These are phyloP conservation scores for Trypanosoma congolense DNA, from an alignment of 208 protist genomes.

Conservation along the genomic window DNA sequence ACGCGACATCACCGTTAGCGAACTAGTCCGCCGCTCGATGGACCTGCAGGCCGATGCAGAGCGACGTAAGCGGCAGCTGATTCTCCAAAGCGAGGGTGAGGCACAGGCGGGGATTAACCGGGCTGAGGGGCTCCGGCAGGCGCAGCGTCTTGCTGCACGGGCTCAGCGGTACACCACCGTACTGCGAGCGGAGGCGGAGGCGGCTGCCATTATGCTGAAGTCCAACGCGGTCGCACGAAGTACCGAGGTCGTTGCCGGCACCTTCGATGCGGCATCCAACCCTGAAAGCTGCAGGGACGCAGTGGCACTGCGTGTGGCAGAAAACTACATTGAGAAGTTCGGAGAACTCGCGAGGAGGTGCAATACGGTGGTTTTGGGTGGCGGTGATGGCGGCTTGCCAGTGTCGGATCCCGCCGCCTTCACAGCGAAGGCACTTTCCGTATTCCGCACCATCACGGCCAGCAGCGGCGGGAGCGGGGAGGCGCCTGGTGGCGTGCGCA, in stretches of 20 bases:
- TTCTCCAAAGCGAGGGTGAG: slow-evolving; percentile 93
- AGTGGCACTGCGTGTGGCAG: slow-evolving; percentile 81
- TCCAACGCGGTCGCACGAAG: slow-evolving; percentile 66
- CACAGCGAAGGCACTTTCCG: slow-evolving; percentile 88
- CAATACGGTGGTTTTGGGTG: slow-evolving; percentile 93
- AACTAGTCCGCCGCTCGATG: slow-evolving; percentile 93
- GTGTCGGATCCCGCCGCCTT: slow-evolving; percentile 83
- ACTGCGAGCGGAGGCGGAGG: slow-evolving; percentile 48
- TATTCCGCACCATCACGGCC: slow-evolving; percentile 56
- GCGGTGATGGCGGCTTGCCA: slow-evolving; percentile 44
- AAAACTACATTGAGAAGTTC: slow-evolving; percentile 91
- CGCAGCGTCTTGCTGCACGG: slow-evolving; percentile 84
- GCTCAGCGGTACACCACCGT: slow-evolving; percentile 77
- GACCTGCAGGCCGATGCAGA: slow-evolving; percentile 95
- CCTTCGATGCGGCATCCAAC: slow-evolving; percentile 28
- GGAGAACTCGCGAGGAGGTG: slow-evolving; percentile 85
- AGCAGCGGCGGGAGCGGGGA: neutral
- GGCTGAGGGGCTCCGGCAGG: slow-evolving; percentile 82
- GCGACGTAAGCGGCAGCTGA: slow-evolving; percentile 90
- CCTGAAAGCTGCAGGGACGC: slow-evolving; percentile 52
- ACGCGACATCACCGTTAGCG: slow-evolving; percentile 92
- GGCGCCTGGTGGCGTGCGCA: neutral
- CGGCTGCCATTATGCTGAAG: slow-evolving; percentile 53
- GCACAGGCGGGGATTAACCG: slow-evolving; percentile 84
- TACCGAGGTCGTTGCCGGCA: slow-evolving; percentile 46